Conservation (phyloP, 225 moss, liverwort and hornwort species). For the Physcomitrellopsis africana region DNA sequence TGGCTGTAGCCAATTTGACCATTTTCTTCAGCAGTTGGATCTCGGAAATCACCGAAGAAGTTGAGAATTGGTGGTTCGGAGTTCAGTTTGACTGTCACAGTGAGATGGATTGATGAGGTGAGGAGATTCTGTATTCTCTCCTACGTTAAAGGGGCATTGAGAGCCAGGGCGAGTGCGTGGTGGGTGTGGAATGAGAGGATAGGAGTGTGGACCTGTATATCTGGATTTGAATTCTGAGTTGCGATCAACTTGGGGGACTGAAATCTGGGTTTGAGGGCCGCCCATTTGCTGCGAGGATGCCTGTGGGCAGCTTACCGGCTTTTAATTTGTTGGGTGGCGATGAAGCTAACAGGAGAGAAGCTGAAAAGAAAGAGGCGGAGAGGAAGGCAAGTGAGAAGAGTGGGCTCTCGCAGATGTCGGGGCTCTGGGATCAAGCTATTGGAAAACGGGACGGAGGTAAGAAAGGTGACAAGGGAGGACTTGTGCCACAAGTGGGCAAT, state of each 20-base stretch:
- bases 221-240: background rate
- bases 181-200: too few relatives aligned
- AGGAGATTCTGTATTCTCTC: too few relatives aligned
- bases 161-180: too few relatives aligned
- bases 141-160: too few relatives aligned
- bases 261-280: background rate
- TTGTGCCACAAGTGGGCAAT: conserved; percentile 33
- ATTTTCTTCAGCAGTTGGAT: too few relatives aligned
- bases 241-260: conserved; percentile 1
- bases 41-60: too few relatives aligned
- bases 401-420: conserved; percentile 37
- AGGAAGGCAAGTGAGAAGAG: conserved; percentile 25
- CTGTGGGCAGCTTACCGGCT: conserved; percentile 31
- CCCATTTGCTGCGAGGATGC: conserved; percentile 20
- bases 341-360: conserved; percentile 28
- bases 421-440: conserved; percentile 50
- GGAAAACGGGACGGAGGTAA: conserved; percentile 36
- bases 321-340: conserved; percentile 33
- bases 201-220: too few relatives aligned
- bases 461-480: conserved; percentile 38
- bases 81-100: too few relatives aligned
- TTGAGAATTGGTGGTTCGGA: too few relatives aligned
- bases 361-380: conserved; percentile 28
- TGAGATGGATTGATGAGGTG: too few relatives aligned
- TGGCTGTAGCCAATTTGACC: too few relatives aligned